A percentile compares a stretch with the other conserved stretches of the same genome.
phyloP scores from a whole-genome alignment of 2,329 filamentous ascomycete species.

The Ophiostoma sp. region DNA sequence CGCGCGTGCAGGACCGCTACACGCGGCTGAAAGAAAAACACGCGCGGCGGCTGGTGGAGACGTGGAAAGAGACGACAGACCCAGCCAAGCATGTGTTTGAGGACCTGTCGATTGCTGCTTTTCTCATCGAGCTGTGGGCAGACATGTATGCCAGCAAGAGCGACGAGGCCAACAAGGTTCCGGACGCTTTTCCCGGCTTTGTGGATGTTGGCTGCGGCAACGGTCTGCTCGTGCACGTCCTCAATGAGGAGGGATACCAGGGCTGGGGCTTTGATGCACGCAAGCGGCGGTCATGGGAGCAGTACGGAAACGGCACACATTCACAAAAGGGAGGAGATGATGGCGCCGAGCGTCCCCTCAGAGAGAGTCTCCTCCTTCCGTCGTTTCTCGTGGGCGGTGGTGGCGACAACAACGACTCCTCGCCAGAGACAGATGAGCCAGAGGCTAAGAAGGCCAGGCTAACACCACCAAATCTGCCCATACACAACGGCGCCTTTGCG shows the following conservation, averaged over 20 bases:
- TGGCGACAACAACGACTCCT: not conserved
- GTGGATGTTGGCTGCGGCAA: constrained; percentile 97
- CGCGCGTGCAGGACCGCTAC: constrained; percentile 76
- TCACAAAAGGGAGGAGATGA: constrained; percentile 20
- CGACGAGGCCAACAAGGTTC: constrained; percentile 13
- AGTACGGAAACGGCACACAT: constrained; percentile 48
- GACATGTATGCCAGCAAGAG: constrained; percentile 61
- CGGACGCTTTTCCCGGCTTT: constrained; percentile 68
- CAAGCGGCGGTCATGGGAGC: constrained; percentile 75
- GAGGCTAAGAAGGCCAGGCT: not conserved
- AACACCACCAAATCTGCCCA: constrained; percentile 25
- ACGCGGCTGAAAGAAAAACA: constrained; percentile 73
- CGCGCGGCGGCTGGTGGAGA: constrained; percentile 62
- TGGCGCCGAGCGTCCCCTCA: constrained; percentile 23
- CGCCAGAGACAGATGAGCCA: not conserved
- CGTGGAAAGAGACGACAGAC: constrained; percentile 83
- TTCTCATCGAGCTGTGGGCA: constrained; percentile 84
- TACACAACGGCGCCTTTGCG: constrained; percentile 62
- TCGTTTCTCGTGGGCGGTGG: constrained; percentile 16
- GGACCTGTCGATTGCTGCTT: constrained; percentile 83
- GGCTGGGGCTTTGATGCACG: constrained; percentile 93
- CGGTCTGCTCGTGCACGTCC: constrained; percentile 78
- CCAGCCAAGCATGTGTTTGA: constrained; percentile 93
- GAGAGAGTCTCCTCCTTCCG: constrained; percentile 41
- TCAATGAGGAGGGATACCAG: constrained; percentile 70